Percentiles rank a stretch among this genome's conserved stretches.
phyloP scores from a whole-genome alignment of 2,329 filamentous ascomycete genomes.

The Geosmithia morbida region DNA sequence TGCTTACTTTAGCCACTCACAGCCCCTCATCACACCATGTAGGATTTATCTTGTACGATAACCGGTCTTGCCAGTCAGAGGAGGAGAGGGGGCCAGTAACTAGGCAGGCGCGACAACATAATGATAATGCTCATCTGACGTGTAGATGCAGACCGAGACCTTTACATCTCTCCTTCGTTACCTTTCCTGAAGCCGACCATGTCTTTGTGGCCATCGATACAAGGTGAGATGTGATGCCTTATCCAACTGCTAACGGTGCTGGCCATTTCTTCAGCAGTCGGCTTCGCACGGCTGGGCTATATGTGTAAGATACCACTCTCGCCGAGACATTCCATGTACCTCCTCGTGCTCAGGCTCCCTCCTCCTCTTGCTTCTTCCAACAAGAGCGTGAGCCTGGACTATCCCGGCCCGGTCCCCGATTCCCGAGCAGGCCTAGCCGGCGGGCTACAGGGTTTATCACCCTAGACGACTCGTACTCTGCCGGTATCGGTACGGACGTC shows the following conservation, averaged over 20 bases:
- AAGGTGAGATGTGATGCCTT: not conserved
- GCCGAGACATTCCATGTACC: not conserved
- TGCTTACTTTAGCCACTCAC: not conserved
- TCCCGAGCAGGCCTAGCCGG: constrained; percentile 1
- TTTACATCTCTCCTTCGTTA: not conserved
- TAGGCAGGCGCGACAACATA: not conserved
- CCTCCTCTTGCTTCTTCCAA: not conserved
- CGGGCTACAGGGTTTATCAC: constrained; percentile 20
- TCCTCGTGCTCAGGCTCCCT: not conserved
- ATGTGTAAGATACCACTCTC: not conserved
- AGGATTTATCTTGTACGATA: not conserved
- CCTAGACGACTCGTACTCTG: constrained; percentile 31
- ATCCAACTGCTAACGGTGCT: not conserved
- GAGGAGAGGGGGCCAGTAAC: not conserved
- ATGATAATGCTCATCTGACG: not conserved
- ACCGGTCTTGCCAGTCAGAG: not conserved
- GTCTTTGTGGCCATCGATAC: not conserved
- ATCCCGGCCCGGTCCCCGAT: not conserved
- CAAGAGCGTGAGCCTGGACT: not conserved
- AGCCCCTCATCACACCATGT: not conserved
- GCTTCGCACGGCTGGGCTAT: not conserved
- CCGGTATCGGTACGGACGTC: constrained; percentile 29
- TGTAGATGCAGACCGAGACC: not conserved
- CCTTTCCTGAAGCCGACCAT: not conserved
- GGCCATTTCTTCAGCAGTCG: not conserved